A percentile compares a stretch with the other conserved stretches of the same genome.
Conservation (phyloP, 139 green algal species). For the Microglena sp. region DNA sequence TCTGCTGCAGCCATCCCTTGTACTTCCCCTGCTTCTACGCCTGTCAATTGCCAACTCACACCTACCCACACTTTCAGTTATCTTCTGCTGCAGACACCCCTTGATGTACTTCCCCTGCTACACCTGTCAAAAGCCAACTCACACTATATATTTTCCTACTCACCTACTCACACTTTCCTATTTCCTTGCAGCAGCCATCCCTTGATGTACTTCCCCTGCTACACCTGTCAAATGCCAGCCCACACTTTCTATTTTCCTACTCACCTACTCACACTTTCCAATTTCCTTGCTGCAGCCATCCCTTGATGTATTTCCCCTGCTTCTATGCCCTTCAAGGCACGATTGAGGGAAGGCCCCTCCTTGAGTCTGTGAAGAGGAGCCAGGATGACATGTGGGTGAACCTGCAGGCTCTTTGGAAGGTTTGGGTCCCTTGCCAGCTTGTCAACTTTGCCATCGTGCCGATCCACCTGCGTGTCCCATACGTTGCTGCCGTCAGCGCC, state of each 20-base stretch:
- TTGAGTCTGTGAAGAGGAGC: conserved; percentile 51
- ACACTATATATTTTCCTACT: too few relatives aligned
- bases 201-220: conserved; percentile 84
- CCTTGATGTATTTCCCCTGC: conserved; percentile 76
- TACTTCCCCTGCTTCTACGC: too few relatives aligned
- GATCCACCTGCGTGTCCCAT: conserved; percentile 72
- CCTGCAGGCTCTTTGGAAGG: conserved; percentile 64
- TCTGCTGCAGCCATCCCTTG: too few relatives aligned
- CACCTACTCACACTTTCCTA: too few relatives aligned
- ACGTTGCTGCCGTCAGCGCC: background rate
- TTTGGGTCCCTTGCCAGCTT: conserved; percentile 40
- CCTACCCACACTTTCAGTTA: too few relatives aligned
- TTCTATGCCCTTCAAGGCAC: conserved; percentile 72
- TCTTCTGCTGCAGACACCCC: too few relatives aligned
- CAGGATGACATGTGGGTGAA: conserved; percentile 70
- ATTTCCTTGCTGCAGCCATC: conserved; percentile 47
- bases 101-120: too few relatives aligned
- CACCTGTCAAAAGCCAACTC: too few relatives aligned
- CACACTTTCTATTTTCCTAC: too few relatives aligned
- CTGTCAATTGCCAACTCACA: too few relatives aligned
- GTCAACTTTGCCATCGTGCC: conserved; percentile 83
- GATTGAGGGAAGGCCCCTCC: conserved; percentile 37
- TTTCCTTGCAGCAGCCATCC: too few relatives aligned
- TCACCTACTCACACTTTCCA: background rate
- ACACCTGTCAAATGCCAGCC: too few relatives aligned